Conservation (phyloP, 2,329 filamentous ascomycete species). For the Juglanconis sp. region DNA sequence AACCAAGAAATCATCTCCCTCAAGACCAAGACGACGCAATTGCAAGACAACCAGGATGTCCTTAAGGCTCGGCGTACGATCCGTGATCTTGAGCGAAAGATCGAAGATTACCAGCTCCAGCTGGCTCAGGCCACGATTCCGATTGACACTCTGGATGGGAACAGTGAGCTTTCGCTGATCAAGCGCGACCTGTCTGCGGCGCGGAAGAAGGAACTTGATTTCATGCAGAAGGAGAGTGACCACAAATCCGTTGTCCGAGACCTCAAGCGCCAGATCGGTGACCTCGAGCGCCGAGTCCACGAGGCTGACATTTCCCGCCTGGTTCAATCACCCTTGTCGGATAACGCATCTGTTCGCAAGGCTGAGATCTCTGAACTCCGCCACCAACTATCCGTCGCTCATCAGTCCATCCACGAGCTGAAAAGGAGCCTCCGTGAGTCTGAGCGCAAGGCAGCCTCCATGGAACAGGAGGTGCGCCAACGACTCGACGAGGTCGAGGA, state of each 20-base stretch:
- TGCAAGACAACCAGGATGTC: slow-evolving; percentile 50
- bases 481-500: slow-evolving; percentile 58
- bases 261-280: slow-evolving; percentile 62
- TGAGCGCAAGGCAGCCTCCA: slow-evolving; percentile 42
- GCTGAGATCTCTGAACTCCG: slow-evolving; percentile 58
- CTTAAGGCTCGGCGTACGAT: slow-evolving; percentile 60
- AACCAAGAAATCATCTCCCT: slow-evolving; percentile 52
- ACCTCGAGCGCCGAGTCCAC: slow-evolving; percentile 66
- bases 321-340: slow-evolving; percentile 43
- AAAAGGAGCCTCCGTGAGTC: slow-evolving; percentile 48
- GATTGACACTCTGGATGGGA: slow-evolving; percentile 34
- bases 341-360: slow-evolving; percentile 50
- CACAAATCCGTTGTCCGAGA: slow-evolving; percentile 61
- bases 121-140: slow-evolving; percentile 32
- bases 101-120: slow-evolving; percentile 49
- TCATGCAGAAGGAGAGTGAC: slow-evolving; percentile 61
- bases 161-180: slow-evolving; percentile 56
- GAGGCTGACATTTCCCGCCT: slow-evolving; percentile 57
- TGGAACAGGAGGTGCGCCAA: slow-evolving; percentile 46
- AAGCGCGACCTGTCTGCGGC: slow-evolving; percentile 61
- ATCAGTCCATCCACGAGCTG: slow-evolving; percentile 56
- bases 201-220: slow-evolving; percentile 63
- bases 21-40: slow-evolving; percentile 43
- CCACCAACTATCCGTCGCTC: slow-evolving; percentile 57
- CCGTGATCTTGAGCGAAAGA: slow-evolving; percentile 60